phyloP scores from a whole-genome alignment of 768 basidiomycete genomes.

The Kwoniella sp. region DNA sequence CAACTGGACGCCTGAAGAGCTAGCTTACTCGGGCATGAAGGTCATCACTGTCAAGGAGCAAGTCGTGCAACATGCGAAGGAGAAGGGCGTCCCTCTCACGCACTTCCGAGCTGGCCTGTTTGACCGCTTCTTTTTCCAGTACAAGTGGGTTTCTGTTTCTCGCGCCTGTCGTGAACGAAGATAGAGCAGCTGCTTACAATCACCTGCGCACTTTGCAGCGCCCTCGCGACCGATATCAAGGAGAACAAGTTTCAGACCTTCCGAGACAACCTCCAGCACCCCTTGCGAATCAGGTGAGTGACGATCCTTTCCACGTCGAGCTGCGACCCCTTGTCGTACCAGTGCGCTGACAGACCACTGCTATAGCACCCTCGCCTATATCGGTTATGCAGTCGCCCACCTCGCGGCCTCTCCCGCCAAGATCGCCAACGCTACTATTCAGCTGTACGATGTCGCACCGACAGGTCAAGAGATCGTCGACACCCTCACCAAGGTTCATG shows the following conservation, averaged over 20 bases:
- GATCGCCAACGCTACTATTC: neutral
- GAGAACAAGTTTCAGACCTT: constrained; percentile 13
- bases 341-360: too few species aligned
- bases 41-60: constrained; percentile 1
- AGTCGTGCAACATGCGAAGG: neutral
- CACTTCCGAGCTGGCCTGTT: constrained; percentile 6
- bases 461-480: constrained; percentile 10
- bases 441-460: constrained; percentile 1
- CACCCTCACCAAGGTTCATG: constrained; percentile 12
- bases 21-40: neutral
- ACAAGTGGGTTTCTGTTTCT: constrained; percentile 8
- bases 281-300: constrained; percentile 11
- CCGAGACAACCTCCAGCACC: neutral
- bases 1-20: constrained; percentile 15
- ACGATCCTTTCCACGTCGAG: neutral
- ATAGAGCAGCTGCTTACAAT: neutral
- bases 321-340: too few species aligned
- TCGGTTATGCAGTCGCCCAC: constrained; percentile 4
- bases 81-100: constrained; percentile 10
- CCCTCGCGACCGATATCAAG: constrained; percentile 13
- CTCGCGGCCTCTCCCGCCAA: neutral
- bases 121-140: constrained; percentile 3
- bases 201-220: neutral
- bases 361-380: neutral
- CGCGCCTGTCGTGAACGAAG: neutral